Percentiles rank a stretch among this genome's conserved stretches.
Evolutionary conservation across 2,329 filamentous ascomycete genomes (phyloP).

Genomic region (Pseudogymnoascus sp.): DNA sequence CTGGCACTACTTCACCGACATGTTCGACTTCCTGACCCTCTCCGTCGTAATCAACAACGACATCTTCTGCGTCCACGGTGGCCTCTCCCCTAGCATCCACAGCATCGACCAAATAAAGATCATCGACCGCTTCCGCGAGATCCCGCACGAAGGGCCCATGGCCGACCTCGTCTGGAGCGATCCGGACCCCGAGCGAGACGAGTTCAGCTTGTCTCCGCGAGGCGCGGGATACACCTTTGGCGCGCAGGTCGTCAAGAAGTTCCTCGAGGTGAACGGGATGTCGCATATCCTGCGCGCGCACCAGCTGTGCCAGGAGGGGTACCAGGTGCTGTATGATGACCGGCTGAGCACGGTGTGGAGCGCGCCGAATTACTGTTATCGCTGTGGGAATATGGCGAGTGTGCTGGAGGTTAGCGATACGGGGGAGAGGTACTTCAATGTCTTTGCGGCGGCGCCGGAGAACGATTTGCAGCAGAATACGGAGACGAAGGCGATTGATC

Average conservation of each 20-base stretch:
- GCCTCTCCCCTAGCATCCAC: conserved; percentile 84
- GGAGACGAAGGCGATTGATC: conserved; percentile 63
- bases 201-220: conserved; percentile 88
- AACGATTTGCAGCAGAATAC: conserved; percentile 80
- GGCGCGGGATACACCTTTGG: conserved; percentile 97
- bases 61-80: conserved; percentile 98
- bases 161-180: conserved; percentile 99
- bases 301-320: conserved; percentile 96
- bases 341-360: conserved; percentile 95
- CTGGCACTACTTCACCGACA: conserved; percentile 99
- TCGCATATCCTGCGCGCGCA: conserved; percentile 96
- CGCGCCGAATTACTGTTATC: conserved; percentile 76
- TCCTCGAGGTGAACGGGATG: conserved; percentile 95
- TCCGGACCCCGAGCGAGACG: conserved; percentile 92
- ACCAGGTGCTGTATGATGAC: conserved; percentile 94
- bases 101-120: conserved; percentile 99
- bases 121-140: conserved; percentile 97
- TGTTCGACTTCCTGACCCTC: conserved; percentile 97
- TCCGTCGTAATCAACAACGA: conserved; percentile 98
- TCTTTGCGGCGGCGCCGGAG: conserved; percentile 93
- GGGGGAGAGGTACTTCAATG: conserved; percentile 92
- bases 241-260: conserved; percentile 96
- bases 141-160: conserved; percentile 98
- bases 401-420: conserved; percentile 93
- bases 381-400: conserved; percentile 94